phyloP scores from a whole-genome alignment of 176 grass and related monocot species.

The Triticum aestivum region IWGSC_CS_RefSeq_v2.1 NC_057806.1:36147813-36148312 shows the following conservation, averaged over 20 bases:
- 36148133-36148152: neutral
- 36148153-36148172: neutral
- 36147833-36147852: conserved; percentile 42
- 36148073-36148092: neutral
- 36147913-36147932: conserved; percentile 58
- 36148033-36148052: conserved; percentile 32
- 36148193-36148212: neutral
- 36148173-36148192: neutral
- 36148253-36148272: conserved; percentile 32
- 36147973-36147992: conserved; percentile 66
- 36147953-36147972: conserved; percentile 70
- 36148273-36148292: neutral
- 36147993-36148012: conserved; percentile 83
- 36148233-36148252: neutral
- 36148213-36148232: neutral
- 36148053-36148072: conserved; percentile 50
- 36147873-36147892: conserved; percentile 21
- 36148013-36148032: conserved; percentile 57
- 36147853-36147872: neutral
- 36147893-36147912: conserved; percentile 65
- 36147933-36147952: conserved; percentile 63
- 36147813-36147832: conserved; percentile 68
- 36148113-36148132: neutral
- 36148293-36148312: conserved; percentile 12
- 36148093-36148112: conserved; percentile 45